These are phyloP conservation scores for Teratosphaeria destructans DNA, from an alignment of 2,329 filamentous ascomycete genomes.

Conservation along the genomic window DNA sequence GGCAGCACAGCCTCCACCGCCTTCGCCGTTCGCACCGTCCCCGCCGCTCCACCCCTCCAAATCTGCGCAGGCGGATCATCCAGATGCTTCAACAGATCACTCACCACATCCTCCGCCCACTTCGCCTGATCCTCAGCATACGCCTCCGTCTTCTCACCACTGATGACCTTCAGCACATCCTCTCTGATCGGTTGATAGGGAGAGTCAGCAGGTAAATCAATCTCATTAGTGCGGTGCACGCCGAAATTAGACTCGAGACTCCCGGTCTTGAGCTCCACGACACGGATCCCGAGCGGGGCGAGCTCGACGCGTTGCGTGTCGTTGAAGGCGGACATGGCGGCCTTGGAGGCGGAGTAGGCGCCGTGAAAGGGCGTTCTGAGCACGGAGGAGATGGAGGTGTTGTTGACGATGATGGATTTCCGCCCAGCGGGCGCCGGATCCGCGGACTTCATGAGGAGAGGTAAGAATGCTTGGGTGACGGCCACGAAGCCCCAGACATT, in stretches of 20 bases:
- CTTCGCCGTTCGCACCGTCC: neutral
- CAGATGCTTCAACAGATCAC: neutral
- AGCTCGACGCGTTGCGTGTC: neutral
- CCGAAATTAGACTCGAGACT: neutral
- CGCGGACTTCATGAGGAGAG: slow-evolving; percentile 30
- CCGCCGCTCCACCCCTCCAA: neutral
- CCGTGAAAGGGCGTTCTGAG: slow-evolving; percentile 5
- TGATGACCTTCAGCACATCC: slow-evolving; percentile 5
- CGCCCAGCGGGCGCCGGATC: slow-evolving; percentile 8
- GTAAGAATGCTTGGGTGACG: slow-evolving; percentile 36
- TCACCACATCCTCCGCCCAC: slow-evolving; percentile 1
- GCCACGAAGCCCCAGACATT: slow-evolving; percentile 38
- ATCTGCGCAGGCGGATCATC: neutral
- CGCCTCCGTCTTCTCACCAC: slow-evolving; percentile 3
- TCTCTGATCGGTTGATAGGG: slow-evolving; percentile 5
- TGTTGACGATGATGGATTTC: slow-evolving; percentile 25
- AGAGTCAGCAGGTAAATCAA: slow-evolving; percentile 4
- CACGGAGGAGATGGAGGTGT: slow-evolving; percentile 12
- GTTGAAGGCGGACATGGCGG: slow-evolving; percentile 50
- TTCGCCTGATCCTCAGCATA: slow-evolving; percentile 1
- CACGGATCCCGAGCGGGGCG: neutral
- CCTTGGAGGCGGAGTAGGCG: slow-evolving; percentile 49
- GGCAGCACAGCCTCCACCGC: neutral
- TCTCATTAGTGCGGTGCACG: neutral
- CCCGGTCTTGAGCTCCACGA: neutral